phyloP scores from a whole-genome alignment of 2,329 filamentous ascomycete species.

The Hypoxylon sp. region DNA sequence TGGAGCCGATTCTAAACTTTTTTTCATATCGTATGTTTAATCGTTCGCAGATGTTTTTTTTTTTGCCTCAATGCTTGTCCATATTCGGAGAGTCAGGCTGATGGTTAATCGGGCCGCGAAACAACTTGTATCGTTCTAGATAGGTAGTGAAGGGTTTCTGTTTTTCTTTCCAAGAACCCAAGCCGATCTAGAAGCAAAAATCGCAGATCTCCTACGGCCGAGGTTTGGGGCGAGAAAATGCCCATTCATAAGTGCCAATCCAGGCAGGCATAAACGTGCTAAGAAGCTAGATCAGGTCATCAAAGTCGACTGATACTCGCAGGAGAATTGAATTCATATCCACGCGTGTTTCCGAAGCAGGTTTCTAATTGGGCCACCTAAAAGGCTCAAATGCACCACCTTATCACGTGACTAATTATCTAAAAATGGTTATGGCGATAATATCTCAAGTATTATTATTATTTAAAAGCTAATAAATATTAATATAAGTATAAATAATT shows the following conservation, averaged over 20 bases:
- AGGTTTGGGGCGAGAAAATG: conserved; percentile 23
- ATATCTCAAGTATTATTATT: too few species aligned
- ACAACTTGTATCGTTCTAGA: conserved; percentile 3
- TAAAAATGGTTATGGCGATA: too few species aligned
- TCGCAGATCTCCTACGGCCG: conserved; percentile 42
- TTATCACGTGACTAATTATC: too few species aligned
- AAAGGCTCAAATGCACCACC: too few species aligned
- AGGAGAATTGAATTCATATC: conserved; percentile 19
- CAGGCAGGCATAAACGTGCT: conserved; percentile 2
- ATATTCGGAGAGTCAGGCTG: conserved; percentile 7
- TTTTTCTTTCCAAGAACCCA: conserved; percentile 13
- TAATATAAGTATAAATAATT: too few species aligned
- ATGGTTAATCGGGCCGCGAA: conserved; percentile 30
- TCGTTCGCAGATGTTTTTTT: conserved; percentile 11
- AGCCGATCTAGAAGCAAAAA: conserved; percentile 27
- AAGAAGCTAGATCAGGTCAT: conserved; percentile 24
- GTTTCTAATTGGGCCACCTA: too few species aligned
- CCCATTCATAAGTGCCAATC: conserved; percentile 37
- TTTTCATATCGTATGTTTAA: conserved; percentile 24
- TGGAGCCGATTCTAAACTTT: conserved; percentile 6
- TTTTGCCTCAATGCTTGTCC: conserved; percentile 11
- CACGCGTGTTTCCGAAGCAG: conserved; percentile 25
- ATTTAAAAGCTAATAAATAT: too few species aligned
- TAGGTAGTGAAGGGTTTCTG: conserved; percentile 8
- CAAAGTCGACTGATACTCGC: conserved; percentile 39